A percentile compares a stretch with the other conserved stretches of the same genome.
phyloP scores from a whole-genome alignment of 1,139 yeast genomes.

The Kodamaea plutei region DNA sequence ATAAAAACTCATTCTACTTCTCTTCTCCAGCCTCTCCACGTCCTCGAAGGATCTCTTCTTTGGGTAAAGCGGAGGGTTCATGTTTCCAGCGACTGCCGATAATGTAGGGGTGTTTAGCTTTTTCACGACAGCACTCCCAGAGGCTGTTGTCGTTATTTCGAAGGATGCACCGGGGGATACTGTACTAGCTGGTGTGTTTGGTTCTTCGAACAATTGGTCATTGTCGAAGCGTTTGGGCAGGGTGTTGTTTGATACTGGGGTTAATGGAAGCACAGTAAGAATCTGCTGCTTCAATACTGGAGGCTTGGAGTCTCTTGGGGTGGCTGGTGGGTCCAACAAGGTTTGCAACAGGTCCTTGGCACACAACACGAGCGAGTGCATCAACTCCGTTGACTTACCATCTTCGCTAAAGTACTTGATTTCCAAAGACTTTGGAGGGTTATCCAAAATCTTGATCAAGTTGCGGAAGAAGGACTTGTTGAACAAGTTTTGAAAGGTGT shows the following conservation, averaged over 20 bases:
- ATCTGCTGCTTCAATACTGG: constrained; percentile 5
- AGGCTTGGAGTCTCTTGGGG: constrained; percentile 13
- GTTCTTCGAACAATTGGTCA: constrained; percentile 3
- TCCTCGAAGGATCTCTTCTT: too few species aligned
- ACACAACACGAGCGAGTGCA: constrained; percentile 33
- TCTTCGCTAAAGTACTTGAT: constrained; percentile 38
- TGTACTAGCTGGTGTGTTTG: constrained; percentile 3
- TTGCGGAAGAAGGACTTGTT: constrained; percentile 25
- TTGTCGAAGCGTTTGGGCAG: constrained; percentile 20
- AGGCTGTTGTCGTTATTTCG: constrained; percentile 3
- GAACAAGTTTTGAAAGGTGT: constrained; percentile 23
- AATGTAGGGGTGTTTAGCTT: too few species aligned
- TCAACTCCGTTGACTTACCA: constrained; percentile 33
- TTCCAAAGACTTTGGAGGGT: constrained; percentile 45
- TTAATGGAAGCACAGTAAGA: constrained; percentile 18
- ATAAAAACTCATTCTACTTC: too few species aligned
- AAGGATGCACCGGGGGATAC: too few species aligned
- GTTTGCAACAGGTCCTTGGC: constrained; percentile 21
- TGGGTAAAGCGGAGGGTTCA: too few species aligned
- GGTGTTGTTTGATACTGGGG: constrained; percentile 26
- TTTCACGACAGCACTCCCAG: constrained; percentile 6
- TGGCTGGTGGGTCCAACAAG: constrained; percentile 18
- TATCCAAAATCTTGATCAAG: constrained; percentile 38
- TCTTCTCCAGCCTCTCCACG: too few species aligned
- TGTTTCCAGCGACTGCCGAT: too few species aligned